Evolutionary conservation across 495 filamentous ascomycete species (phyloP), one percentile per base, ranked within the genome.

Genomic region (Margaritispora aquatica): DNA sequence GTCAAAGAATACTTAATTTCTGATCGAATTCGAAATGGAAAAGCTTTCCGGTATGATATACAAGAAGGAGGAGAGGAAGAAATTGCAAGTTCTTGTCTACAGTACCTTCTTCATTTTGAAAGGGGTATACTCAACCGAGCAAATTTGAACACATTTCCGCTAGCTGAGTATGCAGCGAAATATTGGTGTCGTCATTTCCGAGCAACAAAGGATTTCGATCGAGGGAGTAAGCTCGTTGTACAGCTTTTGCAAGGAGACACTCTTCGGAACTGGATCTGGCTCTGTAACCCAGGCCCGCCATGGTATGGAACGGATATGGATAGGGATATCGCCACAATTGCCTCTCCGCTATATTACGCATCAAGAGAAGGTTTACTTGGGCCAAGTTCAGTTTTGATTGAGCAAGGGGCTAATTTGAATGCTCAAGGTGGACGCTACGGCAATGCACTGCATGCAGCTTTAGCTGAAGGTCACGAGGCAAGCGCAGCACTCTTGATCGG

Each of bases 1-100:
- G 72, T 76, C 34, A 69, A 74, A 50, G 70, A 75, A 55, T 76
- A 72, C 59, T 58, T 77, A 3, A 62, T 60, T 17, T 59, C 61
- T n/a, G 51, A 31, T 27, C 2, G 13, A n/a, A n/a, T n/a, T n/a
- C n/a, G n/a, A n/a, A n/a, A n/a, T 15, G 44, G 17, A 19, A n/a
- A 48, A 54, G 11, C 8, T n/a, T 11, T 19, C 23, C 26, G 24
- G 29, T 10, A 31, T 31, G 1, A n/a, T 22, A 5, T 11, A 54
- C n/a, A 13, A 29, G 26, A 19, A n/a, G n/a, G n/a, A n/a, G n/a
- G n/a, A n/a, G n/a, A n/a, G n/a, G n/a, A n/a, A n/a, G n/a, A 27
- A 19, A 9, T 54, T 9, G 27, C 51, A 2, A 7, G n/a, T 15
- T 15, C 11, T 2, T 54, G 51, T 31, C 7, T 54, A 21, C 17